A percentile compares a stretch with the other conserved stretches of the same genome.
phyloP scores from a whole-genome alignment of 78 protist genomes.

The Thecamonas trahens region DNA sequence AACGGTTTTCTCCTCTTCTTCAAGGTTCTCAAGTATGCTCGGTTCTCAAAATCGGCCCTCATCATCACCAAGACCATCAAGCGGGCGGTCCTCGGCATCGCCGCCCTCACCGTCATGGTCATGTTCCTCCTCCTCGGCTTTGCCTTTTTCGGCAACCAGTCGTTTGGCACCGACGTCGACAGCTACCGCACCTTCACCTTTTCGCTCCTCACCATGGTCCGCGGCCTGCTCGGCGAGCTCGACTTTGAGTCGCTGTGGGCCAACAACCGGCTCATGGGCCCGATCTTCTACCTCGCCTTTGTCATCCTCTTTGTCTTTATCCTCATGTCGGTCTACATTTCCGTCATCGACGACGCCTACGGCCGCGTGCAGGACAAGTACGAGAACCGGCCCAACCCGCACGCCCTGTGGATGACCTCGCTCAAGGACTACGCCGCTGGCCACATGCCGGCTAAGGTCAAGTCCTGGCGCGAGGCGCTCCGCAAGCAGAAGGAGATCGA shows the following conservation, averaged over 20 bases:
- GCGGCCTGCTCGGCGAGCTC: constrained; percentile 2
- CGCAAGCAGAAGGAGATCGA: too few relatives aligned
- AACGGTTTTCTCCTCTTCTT: neutral
- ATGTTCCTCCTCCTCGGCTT: neutral
- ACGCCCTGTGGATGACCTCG: too few relatives aligned
- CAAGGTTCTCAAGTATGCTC: neutral
- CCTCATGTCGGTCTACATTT: too few relatives aligned
- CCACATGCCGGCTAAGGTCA: too few relatives aligned
- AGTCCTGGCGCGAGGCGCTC: too few relatives aligned
- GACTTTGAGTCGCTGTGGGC: neutral
- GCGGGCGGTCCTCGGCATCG: neutral
- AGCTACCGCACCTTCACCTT: neutral
- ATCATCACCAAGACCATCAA: neutral
- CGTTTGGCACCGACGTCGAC: constrained; percentile 6
- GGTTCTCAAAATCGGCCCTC: neutral
- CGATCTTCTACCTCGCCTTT: constrained; percentile 2
- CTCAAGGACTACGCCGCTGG: too few relatives aligned
- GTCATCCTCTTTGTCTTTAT: neutral
- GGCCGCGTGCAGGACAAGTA: too few relatives aligned
- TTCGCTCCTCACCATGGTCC: neutral
- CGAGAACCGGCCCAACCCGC: too few relatives aligned
- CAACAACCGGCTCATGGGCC: constrained; percentile 22
- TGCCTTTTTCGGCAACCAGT: constrained; percentile 2
- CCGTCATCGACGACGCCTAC: too few relatives aligned
- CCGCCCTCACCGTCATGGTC: neutral